A percentile compares a stretch with the other conserved stretches of the same genome.
Evolutionary conservation across 1,284 basidiomycete genomes (phyloP).

Genomic region (Phaffia rhodozyma): DNA sequence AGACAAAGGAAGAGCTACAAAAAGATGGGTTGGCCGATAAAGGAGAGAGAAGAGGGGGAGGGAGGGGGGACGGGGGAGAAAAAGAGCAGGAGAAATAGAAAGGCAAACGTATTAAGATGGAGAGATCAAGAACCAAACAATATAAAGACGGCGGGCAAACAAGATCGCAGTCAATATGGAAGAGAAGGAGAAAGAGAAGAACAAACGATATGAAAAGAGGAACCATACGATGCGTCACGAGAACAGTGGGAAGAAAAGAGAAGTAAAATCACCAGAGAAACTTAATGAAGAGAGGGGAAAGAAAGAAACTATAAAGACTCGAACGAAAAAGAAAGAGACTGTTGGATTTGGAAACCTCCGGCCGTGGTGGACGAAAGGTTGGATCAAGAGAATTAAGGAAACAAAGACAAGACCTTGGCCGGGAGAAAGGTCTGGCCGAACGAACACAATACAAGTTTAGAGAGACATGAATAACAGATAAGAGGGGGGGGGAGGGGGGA

Average conservation of each 20-base stretch:
- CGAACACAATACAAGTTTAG: no score
- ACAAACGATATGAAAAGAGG: not conserved
- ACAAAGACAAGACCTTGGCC: no score
- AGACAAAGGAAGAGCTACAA: not conserved
- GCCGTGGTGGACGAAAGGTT: no score
- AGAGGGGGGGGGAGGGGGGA: no score
- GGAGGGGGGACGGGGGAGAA: not conserved
- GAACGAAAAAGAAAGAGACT: no score
- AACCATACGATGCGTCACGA: not conserved
- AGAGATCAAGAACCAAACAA: not conserved
- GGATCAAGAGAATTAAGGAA: no score
- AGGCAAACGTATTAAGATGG: not conserved
- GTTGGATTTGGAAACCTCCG: no score
- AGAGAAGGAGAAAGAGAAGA: not conserved
- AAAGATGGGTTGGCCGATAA: not conserved
- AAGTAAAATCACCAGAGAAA: not conserved
- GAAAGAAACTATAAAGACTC: not conserved
- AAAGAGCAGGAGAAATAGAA: not conserved
- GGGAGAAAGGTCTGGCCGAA: no score
- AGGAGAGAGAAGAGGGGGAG: not conserved
- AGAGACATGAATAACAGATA: no score
- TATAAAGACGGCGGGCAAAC: not conserved
- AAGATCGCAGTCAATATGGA: not conserved
- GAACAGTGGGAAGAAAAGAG: not conserved
- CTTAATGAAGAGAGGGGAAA: not conserved